Base-by-base conservation (phyloP, 768 basidiomycete species). In the Lyophyllum shimeji region DNA sequence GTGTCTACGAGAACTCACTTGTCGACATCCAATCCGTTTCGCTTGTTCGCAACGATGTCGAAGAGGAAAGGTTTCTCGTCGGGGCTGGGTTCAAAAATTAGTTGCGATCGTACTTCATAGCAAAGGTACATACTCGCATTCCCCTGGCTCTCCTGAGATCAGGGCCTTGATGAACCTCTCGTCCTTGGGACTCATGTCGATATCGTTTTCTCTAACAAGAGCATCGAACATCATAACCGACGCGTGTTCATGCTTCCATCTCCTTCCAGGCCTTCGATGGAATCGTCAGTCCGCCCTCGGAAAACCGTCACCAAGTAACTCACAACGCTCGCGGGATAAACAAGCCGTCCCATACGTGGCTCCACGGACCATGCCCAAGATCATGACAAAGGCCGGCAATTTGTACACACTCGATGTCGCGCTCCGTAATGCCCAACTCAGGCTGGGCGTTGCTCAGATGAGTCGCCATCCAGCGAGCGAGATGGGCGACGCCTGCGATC, bases 1-100 rank as follows among this genome's bases (percentile, higher is more conserved):
- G 44, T 49, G 44, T 50, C 42, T 24, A 7, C 18, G 31, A 55
- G 13, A 25, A 63, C 75, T 57, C 55, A 89, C 90, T 93, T 93
- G 76, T 94, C 91, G 4, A 94, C 91, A 63, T 94, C 92, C 3
- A 94, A 75, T 0, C 92, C 92, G 57, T 93, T 93, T 7, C 83
- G 74, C 67, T 81, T 81, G 70, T 94, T 94, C 0, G 90, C 86
- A 2, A 94, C 89, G 49, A 94, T 93, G 52, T 93, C 88, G 63
- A 93, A 94, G 2, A 94, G 69, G 62, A 89, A 93, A 0, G 72
- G 68, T 68, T 92, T 92, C 65, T 86, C 87, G 15, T 73, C 64
- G 0, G 71, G 62, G 46, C 76, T 72, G 53, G n/a, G 24, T 49
- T 52, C n/a, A 52, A 24, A 6, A 5, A 27, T 23, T 9, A 39